phyloP scores from a whole-genome alignment of 192 early-diverging fungal genomes.

The Coemansia sp. region DNA sequence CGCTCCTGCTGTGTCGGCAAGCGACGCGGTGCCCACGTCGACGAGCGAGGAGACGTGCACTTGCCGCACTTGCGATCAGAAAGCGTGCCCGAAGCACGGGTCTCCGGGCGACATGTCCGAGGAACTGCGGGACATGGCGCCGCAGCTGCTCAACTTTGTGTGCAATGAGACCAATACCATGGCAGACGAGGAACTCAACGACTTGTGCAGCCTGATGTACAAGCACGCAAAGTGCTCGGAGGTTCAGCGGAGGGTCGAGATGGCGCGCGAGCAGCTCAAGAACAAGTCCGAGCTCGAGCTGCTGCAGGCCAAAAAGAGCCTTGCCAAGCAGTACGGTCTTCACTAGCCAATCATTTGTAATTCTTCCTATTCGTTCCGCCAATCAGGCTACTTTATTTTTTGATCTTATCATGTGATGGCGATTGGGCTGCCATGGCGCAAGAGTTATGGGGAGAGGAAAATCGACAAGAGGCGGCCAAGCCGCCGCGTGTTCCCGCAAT shows the following conservation, averaged over 20 bases:
- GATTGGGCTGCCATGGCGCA: too few relatives aligned
- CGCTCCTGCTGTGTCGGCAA: not conserved
- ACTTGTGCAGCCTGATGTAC: slow-evolving; percentile 47
- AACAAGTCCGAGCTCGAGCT: slow-evolving; percentile 32
- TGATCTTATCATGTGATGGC: too few relatives aligned
- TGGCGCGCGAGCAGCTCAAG: slow-evolving; percentile 33
- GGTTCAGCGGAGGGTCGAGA: slow-evolving; percentile 40
- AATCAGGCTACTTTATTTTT: too few relatives aligned
- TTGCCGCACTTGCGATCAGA: slow-evolving; percentile 16
- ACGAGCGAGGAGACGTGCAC: slow-evolving; percentile 10
- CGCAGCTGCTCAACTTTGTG: slow-evolving; percentile 40
- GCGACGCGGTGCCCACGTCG: not conserved
- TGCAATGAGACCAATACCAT: slow-evolving; percentile 33
- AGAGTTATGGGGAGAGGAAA: too few relatives aligned
- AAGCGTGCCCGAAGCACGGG: slow-evolving; percentile 43
- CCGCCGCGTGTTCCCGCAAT: too few relatives aligned
- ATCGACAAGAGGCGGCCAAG: too few relatives aligned
- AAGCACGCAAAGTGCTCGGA: slow-evolving; percentile 51
- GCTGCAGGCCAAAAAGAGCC: slow-evolving; percentile 23
- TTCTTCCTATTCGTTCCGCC: too few relatives aligned
- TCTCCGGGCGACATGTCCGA: slow-evolving; percentile 29
- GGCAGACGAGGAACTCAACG: slow-evolving; percentile 46
- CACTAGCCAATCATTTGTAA: not conserved
- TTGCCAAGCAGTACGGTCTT: slow-evolving; percentile 32
- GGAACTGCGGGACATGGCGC: slow-evolving; percentile 37